Conservation (phyloP, 257 asterid genomes). For the Penstemon barbatus region DNA sequence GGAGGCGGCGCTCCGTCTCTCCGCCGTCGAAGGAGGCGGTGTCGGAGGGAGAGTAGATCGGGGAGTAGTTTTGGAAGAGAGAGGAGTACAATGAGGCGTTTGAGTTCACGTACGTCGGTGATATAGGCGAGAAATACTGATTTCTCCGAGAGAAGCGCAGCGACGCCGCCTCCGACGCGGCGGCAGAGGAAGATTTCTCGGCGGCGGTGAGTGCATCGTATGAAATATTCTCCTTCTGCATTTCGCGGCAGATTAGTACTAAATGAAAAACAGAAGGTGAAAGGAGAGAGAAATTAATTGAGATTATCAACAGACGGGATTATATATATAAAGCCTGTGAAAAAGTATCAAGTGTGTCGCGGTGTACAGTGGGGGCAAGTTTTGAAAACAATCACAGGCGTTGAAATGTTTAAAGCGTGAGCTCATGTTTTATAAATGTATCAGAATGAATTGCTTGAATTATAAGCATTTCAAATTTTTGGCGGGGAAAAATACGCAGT, state of each 20-base stretch:
- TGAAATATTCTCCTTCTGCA: slow-evolving; percentile 47
- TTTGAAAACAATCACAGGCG: slow-evolving; percentile 24
- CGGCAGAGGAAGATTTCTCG: slow-evolving; percentile 29
- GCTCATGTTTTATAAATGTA: slow-evolving; percentile 26
- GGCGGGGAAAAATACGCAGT: slow-evolving; percentile 34
- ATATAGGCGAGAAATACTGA: slow-evolving; percentile 53
- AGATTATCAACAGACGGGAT: slow-evolving; percentile 13
- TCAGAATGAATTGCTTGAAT: slow-evolving; percentile 31
- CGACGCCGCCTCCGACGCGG: slow-evolving; percentile 28
- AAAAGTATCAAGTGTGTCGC: slow-evolving; percentile 23
- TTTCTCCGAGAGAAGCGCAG: slow-evolving; percentile 32
- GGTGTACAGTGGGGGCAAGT: slow-evolving; percentile 20
- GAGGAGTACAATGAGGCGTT: slow-evolving; percentile 48
- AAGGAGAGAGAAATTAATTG: not conserved
- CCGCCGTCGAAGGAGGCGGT: slow-evolving; percentile 47
- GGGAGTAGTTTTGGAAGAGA: slow-evolving; percentile 43
- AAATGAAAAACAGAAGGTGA: slow-evolving; percentile 1
- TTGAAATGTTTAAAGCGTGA: not conserved
- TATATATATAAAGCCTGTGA: slow-evolving; percentile 30
- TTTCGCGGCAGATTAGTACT: slow-evolving; percentile 22
- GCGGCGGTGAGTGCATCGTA: slow-evolving; percentile 29
- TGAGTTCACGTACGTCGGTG: slow-evolving; percentile 46
- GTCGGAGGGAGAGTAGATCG: slow-evolving; percentile 43
- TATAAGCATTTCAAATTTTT: slow-evolving; percentile 40
- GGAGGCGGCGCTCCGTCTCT: slow-evolving; percentile 44